A percentile compares a stretch with the other conserved stretches of the same genome.
Conservation (phyloP, 768 basidiomycete species). For the Naematelia aurantialba region DNA sequence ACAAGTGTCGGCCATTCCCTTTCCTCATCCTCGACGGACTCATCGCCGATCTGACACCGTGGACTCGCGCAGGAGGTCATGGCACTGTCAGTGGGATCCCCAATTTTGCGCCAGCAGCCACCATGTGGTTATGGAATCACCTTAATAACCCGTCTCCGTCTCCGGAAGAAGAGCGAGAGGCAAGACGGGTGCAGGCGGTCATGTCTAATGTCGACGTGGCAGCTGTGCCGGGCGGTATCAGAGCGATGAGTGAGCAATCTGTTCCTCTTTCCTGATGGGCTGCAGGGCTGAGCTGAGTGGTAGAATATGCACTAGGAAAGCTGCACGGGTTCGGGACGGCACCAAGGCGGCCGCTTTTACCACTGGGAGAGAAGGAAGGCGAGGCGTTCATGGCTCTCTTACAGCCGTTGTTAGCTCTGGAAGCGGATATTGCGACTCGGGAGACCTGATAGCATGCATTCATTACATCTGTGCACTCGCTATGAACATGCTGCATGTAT, state of each 20-base stretch:
- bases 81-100: constrained; percentile 88
- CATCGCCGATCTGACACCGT: constrained; percentile 73
- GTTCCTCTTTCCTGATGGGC: not conserved
- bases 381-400: not conserved
- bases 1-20: constrained; percentile 8
- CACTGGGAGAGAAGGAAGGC: not conserved
- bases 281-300: not conserved
- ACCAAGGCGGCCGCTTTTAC: not conserved
- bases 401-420: not conserved
- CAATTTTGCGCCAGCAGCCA: constrained; percentile 57
- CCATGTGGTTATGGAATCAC: not conserved
- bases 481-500: not conserved
- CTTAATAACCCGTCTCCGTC: not conserved
- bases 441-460: not conserved
- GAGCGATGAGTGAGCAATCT: not conserved
- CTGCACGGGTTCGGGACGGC: not conserved
- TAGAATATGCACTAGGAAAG: not conserved
- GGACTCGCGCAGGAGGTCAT: constrained; percentile 65
- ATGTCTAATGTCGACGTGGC: not conserved
- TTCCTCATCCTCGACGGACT: constrained; percentile 86
- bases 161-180: not conserved
- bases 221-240: not conserved
- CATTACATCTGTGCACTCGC: too few relatives aligned
- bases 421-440: not conserved
- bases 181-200: not conserved